Conservation (phyloP, 805 yeast genomes). For the Zygosaccharomyces lentus region DNA sequence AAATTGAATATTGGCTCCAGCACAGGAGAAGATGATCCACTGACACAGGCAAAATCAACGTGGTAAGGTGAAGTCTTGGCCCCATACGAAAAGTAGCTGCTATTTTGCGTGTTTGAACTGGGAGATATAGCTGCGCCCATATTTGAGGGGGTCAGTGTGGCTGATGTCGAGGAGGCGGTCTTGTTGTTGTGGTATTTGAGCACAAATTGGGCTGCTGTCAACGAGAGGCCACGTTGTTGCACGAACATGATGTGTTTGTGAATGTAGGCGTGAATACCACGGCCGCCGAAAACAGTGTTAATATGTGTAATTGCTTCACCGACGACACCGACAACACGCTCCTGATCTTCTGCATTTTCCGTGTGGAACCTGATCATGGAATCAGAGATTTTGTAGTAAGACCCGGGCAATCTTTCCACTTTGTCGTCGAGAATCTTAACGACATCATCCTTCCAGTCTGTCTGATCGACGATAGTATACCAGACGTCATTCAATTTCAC, state of each 20-base stretch:
- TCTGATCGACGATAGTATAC: conserved; percentile 58
- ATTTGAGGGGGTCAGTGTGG: conserved; percentile 23
- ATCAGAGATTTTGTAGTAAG: conserved; percentile 67
- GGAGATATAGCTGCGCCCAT: conserved; percentile 12
- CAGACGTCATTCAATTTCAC: conserved; percentile 56
- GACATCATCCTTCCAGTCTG: conserved; percentile 38
- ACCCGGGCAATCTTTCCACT: conserved; percentile 76
- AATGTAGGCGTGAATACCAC: conserved; percentile 71
- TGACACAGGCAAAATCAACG: conserved; percentile 47
- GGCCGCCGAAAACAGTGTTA: conserved; percentile 64
- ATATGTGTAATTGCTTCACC: conserved; percentile 85
- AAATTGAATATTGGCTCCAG: conserved; percentile 63
- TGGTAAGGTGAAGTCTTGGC: conserved; percentile 20
- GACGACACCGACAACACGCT: conserved; percentile 60
- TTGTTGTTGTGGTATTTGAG: conserved; percentile 37
- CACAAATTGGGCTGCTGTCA: conserved; percentile 54
- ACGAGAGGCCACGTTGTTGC: conserved; percentile 57
- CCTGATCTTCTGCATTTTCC: conserved; percentile 57
- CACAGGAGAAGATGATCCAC: conserved; percentile 65
- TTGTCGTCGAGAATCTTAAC: conserved; percentile 34
- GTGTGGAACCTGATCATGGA: conserved; percentile 75
- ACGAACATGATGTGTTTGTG: conserved; percentile 66
- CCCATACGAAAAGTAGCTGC: conserved; percentile 11
- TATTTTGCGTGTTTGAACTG: conserved; percentile 9
- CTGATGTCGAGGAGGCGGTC: conserved; percentile 25